Evolutionary conservation across 2,329 filamentous ascomycete species (phyloP).

Genomic region (Periconia digitata): DNA sequence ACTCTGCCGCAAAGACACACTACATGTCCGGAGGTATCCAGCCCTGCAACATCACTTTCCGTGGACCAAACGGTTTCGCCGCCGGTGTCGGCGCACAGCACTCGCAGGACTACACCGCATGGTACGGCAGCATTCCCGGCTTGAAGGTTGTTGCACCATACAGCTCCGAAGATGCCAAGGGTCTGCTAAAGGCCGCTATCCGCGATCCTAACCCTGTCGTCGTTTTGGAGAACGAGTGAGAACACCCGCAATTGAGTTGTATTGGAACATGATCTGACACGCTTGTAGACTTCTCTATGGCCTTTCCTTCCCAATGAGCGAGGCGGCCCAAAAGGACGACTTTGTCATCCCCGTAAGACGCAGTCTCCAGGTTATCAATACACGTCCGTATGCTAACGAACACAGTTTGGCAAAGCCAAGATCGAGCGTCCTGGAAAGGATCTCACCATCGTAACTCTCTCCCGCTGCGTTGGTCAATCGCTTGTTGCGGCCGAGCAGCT

Average conservation of each 20-base stretch:
- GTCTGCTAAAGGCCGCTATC: constrained; percentile 95
- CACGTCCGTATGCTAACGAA: constrained; percentile 12
- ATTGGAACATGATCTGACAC: constrained; percentile 13
- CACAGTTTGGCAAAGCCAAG: constrained; percentile 92
- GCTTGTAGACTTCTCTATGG: constrained; percentile 75
- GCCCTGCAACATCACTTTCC: constrained; percentile 99
- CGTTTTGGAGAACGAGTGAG: constrained; percentile 58
- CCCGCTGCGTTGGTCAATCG: constrained; percentile 91
- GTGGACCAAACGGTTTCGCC: constrained; percentile 97
- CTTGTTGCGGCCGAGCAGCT: constrained; percentile 85
- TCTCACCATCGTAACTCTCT: constrained; percentile 90
- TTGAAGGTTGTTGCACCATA: constrained; percentile 96
- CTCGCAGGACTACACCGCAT: constrained; percentile 97
- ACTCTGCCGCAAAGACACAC: constrained; percentile 97
- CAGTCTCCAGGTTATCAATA: not conserved
- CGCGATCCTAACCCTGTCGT: constrained; percentile 97
- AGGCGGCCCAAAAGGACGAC: constrained; percentile 91
- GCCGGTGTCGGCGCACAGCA: constrained; percentile 95
- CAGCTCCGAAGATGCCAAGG: constrained; percentile 98
- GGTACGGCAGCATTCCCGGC: constrained; percentile 98
- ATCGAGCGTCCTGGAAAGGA: constrained; percentile 96
- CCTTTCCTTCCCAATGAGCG: constrained; percentile 94
- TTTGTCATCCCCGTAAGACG: constrained; percentile 77
- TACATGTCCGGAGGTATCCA: constrained; percentile 99
- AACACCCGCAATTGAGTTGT: not conserved